Base-by-base conservation (phyloP, 148 eudicot genomes). In the Vaccinium corymbosum region DNA sequence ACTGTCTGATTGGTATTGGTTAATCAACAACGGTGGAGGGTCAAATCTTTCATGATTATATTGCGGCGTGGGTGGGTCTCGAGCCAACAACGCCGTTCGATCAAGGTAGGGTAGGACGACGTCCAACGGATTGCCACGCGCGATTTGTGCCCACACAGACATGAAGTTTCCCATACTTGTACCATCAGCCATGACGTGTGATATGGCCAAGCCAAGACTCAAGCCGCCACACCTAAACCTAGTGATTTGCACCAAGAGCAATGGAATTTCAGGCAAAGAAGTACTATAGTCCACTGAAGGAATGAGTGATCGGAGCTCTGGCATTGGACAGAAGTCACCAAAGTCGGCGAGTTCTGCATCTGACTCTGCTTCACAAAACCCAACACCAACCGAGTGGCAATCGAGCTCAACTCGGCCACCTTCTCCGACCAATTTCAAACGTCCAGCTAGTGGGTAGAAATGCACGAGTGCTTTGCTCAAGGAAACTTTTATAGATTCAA, bases 11-110 rank as follows among this genome's bases (percentile, higher is more conserved):
- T 76, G 25, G 17, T 86, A 81, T 14, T 76, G 25, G 17, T 86
- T 86, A 1, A 88, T 51, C 66, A 88, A 48, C 11, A 83, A 27
- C 3, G 90, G 88, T 52, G 85, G 88, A 13, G 82, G 84, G 19
- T 7, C 50, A 20, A 51, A 52, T 14, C 35, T 29, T 38, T 42
- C 17, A 15, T 52, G 79, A 74, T 74, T n/a, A 16, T 35, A 42
- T 1, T 15, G 19, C 12, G 25, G 78, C 8, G 27, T 15, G 9
- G 22, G 4, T 4, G 52, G 52, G 0, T 51, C 82, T 7, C 14
- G 12, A 10, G 72, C 35, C 25, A 5, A 1, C 7, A 53, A 53
- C 4, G 57, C 57, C 57, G 17, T 53, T 53, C 57, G 57, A 14
- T 53, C 57, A 53, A 53, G 68, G 25, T 11, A 17, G 17, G 68